Evolutionary conservation across 163 green algal genomes (phyloP), one percentile per base, ranked within the genome.

Genomic region (Scenedesmus sp.): DNA sequence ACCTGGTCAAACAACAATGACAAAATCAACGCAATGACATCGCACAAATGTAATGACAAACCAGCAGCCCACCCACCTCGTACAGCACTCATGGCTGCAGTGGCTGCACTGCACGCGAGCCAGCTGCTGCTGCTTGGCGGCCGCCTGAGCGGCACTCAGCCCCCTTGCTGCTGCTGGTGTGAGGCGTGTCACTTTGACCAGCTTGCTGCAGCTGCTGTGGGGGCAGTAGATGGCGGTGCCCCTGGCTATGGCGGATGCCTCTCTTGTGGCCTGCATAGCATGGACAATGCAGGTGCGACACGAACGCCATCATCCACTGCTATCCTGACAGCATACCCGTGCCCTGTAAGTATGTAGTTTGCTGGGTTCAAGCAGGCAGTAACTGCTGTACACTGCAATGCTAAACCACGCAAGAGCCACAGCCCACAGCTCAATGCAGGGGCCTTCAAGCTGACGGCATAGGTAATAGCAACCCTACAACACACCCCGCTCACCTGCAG

Each of bases 141-240:
- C 66, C 66, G 16, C 57, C 56, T 87, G 56, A 52, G 59, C 12
- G 4, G 60, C 23, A 5, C 16, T 82, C 23, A 84, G 46, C 15
- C 55, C 15, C 16, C 66, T 60, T 0, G 57, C 66, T 55, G 84
- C 84, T 67, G 84, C 62, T 52, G 84, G 23, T n/a, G 84, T 52
- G 20, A 87, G 82, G 56, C 66, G 64, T 34, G 34, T 15, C 4
- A 89, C 56, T 55, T 10, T 64, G 62, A 89, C 34, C 8, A 82
- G 13, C 13, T 59, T 82, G 26, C 84, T 79, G 84, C 84, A 89
- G 84, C 60, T 26, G 62, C 82, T 87, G 82, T 73, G 74, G 20
- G 82, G 82, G 20, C 82, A 87, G 56, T 87, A 87, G 82, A 87
- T 87, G 56, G 56, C 82, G 23, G 82, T n/a, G 18, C 82, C 82